Percentiles rank a stretch among this genome's conserved stretches.
Evolutionary conservation across 495 filamentous ascomycete genomes (phyloP).

Genomic region (Astrothelium macrocarpum): DNA sequence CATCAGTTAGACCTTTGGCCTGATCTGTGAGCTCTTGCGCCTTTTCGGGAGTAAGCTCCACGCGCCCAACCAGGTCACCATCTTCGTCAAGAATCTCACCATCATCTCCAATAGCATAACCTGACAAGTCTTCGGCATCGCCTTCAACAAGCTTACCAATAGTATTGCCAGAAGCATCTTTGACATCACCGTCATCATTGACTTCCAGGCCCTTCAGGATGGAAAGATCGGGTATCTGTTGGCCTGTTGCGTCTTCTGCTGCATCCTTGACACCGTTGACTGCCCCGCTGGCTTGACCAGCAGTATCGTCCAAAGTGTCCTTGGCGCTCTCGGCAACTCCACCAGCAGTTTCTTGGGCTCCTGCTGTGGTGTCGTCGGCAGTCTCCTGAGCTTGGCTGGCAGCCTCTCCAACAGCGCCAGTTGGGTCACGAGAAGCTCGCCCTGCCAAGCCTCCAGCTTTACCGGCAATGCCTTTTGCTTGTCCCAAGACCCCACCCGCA

Average conservation of each 20-base stretch:
- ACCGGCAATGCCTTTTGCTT: slow-evolving; percentile 19
- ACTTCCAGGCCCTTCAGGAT: slow-evolving; percentile 50
- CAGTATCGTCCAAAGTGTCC: slow-evolving; percentile 27
- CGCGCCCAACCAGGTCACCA: slow-evolving; percentile 51
- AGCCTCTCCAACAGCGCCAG: slow-evolving; percentile 21
- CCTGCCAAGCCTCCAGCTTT: slow-evolving; percentile 18
- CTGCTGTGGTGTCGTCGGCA: slow-evolving; percentile 14
- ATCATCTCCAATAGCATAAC: slow-evolving; percentile 49
- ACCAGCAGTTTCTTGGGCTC: slow-evolving; percentile 12
- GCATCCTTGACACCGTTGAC: slow-evolving; percentile 34
- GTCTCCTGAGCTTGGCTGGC: slow-evolving; percentile 25
- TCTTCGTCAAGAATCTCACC: slow-evolving; percentile 58
- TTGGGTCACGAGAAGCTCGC: slow-evolving; percentile 25
- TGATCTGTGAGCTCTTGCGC: slow-evolving; percentile 28
- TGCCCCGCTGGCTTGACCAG: slow-evolving; percentile 38
- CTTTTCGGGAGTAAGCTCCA: slow-evolving; percentile 42
- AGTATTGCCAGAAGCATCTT: slow-evolving; percentile 45
- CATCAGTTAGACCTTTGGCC: slow-evolving; percentile 23
- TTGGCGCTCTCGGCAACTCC: slow-evolving; percentile 24
- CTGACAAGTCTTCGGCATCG: slow-evolving; percentile 50
- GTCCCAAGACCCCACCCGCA: slow-evolving; percentile 16
- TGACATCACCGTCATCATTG: slow-evolving; percentile 46
- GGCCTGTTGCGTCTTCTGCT: slow-evolving; percentile 18
- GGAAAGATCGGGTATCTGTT: slow-evolving; percentile 34
- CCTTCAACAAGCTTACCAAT: slow-evolving; percentile 52